A percentile compares a stretch with the other conserved stretches of the same genome.
phyloP scores from a whole-genome alignment of 148 eudicot species.

The Arbutus unedo region DNA sequence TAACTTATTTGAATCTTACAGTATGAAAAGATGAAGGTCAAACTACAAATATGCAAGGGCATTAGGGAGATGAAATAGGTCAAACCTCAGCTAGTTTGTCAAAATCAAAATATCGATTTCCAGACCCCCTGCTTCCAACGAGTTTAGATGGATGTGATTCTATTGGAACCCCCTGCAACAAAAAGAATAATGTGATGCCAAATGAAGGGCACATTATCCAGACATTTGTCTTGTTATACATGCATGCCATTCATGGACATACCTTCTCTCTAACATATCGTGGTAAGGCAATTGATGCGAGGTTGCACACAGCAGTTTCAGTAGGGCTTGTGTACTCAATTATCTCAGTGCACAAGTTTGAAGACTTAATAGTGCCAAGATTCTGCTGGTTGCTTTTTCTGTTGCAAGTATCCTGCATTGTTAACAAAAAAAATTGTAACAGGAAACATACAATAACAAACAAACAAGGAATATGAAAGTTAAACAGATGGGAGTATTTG shows the following conservation, averaged over 20 bases:
- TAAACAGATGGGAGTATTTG: background rate
- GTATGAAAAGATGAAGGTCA: background rate
- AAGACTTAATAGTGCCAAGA: slow-evolving; percentile 89
- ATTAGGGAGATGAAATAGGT: background rate
- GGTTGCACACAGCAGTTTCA: slow-evolving; percentile 94
- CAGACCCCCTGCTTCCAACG: slow-evolving; percentile 79
- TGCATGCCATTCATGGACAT: background rate
- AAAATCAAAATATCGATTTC: slow-evolving; percentile 82
- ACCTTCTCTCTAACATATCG: slow-evolving; percentile 95
- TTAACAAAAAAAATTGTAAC: background rate
- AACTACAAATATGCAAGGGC: background rate
- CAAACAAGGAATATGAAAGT: background rate
- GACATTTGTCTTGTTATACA: slow-evolving; percentile 49
- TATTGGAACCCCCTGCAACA: slow-evolving; percentile 56
- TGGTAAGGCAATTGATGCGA: slow-evolving; percentile 94
- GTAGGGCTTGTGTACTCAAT: slow-evolving; percentile 91
- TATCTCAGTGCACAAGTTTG: slow-evolving; percentile 91
- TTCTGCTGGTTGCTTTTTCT: slow-evolving; percentile 95
- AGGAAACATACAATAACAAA: background rate
- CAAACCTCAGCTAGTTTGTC: slow-evolving; percentile 94
- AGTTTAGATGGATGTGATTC: slow-evolving; percentile 95
- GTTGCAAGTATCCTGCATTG: slow-evolving; percentile 72
- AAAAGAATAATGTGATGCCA: background rate
- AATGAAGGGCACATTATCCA: background rate
- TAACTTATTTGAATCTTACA: too few relatives aligned